Evolutionary conservation across 192 early-diverging fungal species (phyloP).

Genomic region (Coemansia sp.): DNA sequence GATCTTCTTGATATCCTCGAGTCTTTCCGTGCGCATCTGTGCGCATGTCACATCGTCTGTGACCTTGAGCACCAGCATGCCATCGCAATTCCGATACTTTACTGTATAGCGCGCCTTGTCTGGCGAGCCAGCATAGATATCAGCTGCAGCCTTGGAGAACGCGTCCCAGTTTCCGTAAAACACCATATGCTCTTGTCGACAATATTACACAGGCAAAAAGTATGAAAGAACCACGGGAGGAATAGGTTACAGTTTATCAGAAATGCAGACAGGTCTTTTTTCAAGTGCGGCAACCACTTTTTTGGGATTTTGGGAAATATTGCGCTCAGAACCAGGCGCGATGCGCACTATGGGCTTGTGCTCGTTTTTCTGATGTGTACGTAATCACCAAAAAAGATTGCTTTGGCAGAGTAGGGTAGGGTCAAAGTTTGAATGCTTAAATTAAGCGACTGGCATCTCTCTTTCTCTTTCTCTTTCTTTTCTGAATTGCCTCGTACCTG

Average conservation of each 20-base stretch:
- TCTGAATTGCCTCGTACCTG: too few species aligned
- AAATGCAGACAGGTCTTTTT: too few species aligned
- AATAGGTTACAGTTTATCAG: too few species aligned
- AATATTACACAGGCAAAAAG: neutral
- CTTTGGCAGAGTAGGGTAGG: too few species aligned
- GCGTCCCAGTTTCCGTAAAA: conserved; percentile 39
- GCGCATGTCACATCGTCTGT: conserved; percentile 46
- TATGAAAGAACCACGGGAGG: too few species aligned
- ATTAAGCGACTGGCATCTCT: too few species aligned
- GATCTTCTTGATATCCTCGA: conserved; percentile 40
- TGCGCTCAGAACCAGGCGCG: neutral
- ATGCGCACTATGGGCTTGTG: conserved; percentile 12
- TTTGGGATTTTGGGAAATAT: too few species aligned
- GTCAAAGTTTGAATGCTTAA: too few species aligned
- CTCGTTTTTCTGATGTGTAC: neutral
- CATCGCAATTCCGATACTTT: conserved; percentile 50
- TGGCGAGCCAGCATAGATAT: conserved; percentile 32
- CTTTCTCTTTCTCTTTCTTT: too few species aligned
- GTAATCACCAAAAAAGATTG: neutral
- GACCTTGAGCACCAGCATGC: conserved; percentile 43
- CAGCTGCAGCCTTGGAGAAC: conserved; percentile 34
- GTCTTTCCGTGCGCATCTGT: conserved; percentile 40
- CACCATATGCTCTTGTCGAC: conserved; percentile 15
- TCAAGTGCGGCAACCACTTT: too few species aligned
- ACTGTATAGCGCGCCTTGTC: conserved; percentile 40